Evolutionary conservation across 495 filamentous ascomycete species (phyloP).

Genomic region (Penicillium desertorum): DNA sequence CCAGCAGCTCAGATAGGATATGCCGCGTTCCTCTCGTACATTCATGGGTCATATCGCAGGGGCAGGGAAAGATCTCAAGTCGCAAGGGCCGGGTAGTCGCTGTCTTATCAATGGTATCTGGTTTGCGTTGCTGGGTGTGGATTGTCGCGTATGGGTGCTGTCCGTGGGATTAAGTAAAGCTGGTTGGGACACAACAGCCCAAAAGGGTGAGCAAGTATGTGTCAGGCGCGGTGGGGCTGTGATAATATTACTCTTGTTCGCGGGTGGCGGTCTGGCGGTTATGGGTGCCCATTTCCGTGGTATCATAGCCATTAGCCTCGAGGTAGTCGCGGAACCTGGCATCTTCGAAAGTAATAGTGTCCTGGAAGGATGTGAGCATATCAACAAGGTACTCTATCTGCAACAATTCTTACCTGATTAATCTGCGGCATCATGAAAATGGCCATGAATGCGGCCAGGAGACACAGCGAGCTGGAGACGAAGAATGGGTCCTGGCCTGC

Average conservation of each 20-base stretch:
- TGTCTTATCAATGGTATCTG: conserved; percentile 7
- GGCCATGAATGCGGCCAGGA: conserved; percentile 61
- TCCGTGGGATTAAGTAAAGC: neutral
- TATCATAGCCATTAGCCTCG: conserved; percentile 67
- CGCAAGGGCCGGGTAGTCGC: conserved; percentile 15
- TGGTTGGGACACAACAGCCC: neutral
- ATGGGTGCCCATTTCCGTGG: conserved; percentile 58
- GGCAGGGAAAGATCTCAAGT: neutral
- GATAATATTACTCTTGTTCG: conserved; percentile 15
- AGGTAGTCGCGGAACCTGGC: conserved; percentile 68
- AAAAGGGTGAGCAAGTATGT: neutral
- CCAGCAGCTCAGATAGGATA: conserved; percentile 19
- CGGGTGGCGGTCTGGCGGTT: conserved; percentile 10
- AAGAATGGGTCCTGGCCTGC: conserved; percentile 81
- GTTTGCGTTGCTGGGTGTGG: neutral
- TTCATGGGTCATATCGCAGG: neutral
- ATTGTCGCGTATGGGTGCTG: conserved; percentile 17
- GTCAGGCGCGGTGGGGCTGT: neutral
- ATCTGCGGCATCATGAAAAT: conserved; percentile 62
- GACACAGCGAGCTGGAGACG: conserved; percentile 62
- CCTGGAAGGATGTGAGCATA: conserved; percentile 23
- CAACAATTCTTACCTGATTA: conserved; percentile 50
- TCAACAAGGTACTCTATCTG: neutral
- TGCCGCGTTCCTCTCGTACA: conserved; percentile 1
- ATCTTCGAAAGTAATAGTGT: conserved; percentile 72